phyloP scores from a whole-genome alignment of 2,329 filamentous ascomycete genomes.

The Aphanoascus verrucosus region DNA sequence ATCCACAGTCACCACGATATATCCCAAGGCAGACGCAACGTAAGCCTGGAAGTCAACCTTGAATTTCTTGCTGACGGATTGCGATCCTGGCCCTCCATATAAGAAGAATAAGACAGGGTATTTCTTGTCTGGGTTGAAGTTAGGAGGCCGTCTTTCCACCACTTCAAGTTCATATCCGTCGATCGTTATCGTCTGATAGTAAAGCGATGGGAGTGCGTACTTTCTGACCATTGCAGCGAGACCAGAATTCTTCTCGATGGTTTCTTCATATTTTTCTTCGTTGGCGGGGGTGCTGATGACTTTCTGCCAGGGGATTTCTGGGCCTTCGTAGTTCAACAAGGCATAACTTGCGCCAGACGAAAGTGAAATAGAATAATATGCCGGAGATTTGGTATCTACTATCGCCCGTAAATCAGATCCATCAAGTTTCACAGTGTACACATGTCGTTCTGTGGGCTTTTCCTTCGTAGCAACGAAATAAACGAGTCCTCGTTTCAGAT shows the following conservation, averaged over 20 bases:
- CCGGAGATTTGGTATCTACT: slow-evolving; percentile 61
- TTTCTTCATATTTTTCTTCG: slow-evolving; percentile 51
- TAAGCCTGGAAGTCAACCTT: slow-evolving; percentile 82
- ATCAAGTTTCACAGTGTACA: slow-evolving; percentile 81
- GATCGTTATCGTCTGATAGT: slow-evolving; percentile 76
- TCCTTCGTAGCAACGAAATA: slow-evolving; percentile 86
- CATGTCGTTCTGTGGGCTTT: slow-evolving; percentile 76
- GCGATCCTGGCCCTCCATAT: slow-evolving; percentile 90
- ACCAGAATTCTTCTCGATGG: slow-evolving; percentile 65
- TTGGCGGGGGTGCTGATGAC: slow-evolving; percentile 67
- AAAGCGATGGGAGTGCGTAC: slow-evolving; percentile 70
- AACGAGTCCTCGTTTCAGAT: slow-evolving; percentile 72
- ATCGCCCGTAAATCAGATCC: slow-evolving; percentile 62
- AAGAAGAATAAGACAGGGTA: slow-evolving; percentile 94
- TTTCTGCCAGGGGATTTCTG: slow-evolving; percentile 80
- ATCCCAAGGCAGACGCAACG: slow-evolving; percentile 72
- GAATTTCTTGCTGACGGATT: slow-evolving; percentile 72
- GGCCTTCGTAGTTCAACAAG: slow-evolving; percentile 74
- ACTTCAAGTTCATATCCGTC: slow-evolving; percentile 63
- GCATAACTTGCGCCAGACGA: slow-evolving; percentile 72
- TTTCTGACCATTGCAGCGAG: slow-evolving; percentile 60
- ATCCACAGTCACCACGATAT: slow-evolving; percentile 90
- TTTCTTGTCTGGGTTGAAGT: slow-evolving; percentile 71
- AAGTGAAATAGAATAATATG: slow-evolving; percentile 74
- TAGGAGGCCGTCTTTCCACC: slow-evolving; percentile 76